Base-by-base conservation (phyloP, 116 monocot species). In the Posidonia oceanica region DNA sequence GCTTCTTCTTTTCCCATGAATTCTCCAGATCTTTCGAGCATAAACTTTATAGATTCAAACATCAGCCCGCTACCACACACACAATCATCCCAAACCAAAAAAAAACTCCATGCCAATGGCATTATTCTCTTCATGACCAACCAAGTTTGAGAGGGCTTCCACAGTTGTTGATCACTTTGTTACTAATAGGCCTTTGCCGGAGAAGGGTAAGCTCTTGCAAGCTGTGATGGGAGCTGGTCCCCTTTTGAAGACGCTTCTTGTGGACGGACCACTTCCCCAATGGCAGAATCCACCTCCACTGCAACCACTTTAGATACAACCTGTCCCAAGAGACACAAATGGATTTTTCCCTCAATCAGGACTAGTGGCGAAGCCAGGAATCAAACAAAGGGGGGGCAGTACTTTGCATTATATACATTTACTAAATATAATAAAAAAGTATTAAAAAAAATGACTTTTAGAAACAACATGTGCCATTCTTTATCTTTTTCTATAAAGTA, bases 231-330 rank as follows among this genome's bases (percentile, higher is more conserved):
- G 81, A 14, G 83, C 91, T 0, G 91, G 87, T 0, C 91, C 91
- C 3, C 85, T 85, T 29, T 81, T 91, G 18, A 71, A 87, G 73
- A 85, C 82, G 14, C 83, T 91, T 0, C 66, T 85, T 8, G 72
- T 87, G 52, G 87, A 85, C 13, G 91, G 87, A 6, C 58, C 76
- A 4, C 77, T 87, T 14, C 91, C 91, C 5, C 71, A 61, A 58
- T 87, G 91, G 91, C 75, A 80, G 56, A 87, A 87, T 70, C 87
- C 87, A 2, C 91, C 91, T 36, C 84, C 87, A 1, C 17, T 76
- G 63, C 76, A 69, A 61, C 66, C 76, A 3, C 36, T 69, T 4
- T 37, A 53, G 20, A 18, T 39, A 12, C 69, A 63, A 12, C 69
- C 69, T n/a, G n/a, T n/a, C n/a, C n/a, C n/a, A n/a, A n/a, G n/a